Conservation (phyloP, 2,329 filamentous ascomycete genomes). For the Pseudogymnoascus sp. region DNA sequence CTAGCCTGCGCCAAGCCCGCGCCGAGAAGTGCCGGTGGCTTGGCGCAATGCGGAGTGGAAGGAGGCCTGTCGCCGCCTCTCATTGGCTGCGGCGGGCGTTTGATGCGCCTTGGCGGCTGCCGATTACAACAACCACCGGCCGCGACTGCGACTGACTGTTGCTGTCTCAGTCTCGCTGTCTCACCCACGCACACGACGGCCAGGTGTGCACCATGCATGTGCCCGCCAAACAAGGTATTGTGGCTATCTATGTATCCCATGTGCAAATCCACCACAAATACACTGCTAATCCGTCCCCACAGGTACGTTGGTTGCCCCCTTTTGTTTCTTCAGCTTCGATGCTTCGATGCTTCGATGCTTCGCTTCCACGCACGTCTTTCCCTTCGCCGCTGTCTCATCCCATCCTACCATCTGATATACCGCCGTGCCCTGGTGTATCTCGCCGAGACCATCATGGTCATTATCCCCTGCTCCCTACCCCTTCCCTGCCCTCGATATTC, state of each 20-base stretch:
- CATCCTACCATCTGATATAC: constrained; percentile 7
- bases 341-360: not conserved
- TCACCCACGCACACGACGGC: not conserved
- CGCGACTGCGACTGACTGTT: not conserved
- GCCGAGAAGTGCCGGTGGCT: not conserved
- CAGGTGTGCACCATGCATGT: not conserved
- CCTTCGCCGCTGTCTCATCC: not conserved
- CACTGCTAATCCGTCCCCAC: not conserved
- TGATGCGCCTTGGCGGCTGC: not conserved
- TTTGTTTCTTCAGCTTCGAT: not conserved
- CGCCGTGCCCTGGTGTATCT: not conserved
- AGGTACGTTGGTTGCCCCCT: not conserved
- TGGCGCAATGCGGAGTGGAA: not conserved
- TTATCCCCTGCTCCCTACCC: not conserved
- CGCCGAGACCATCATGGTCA: not conserved
- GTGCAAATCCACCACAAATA: not conserved
- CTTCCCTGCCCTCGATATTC: not conserved
- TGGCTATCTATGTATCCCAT: constrained; percentile 1
- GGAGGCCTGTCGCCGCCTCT: not conserved
- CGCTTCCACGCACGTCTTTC: not conserved
- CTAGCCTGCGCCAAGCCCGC: not conserved
- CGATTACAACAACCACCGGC: not conserved
- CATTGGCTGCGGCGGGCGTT: not conserved
- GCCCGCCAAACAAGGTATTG: not conserved
- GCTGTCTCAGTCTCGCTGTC: not conserved